These are phyloP conservation scores for Malus hybrid DNA, from an alignment of 331 rosid species.

Conservation along the genomic window DNA sequence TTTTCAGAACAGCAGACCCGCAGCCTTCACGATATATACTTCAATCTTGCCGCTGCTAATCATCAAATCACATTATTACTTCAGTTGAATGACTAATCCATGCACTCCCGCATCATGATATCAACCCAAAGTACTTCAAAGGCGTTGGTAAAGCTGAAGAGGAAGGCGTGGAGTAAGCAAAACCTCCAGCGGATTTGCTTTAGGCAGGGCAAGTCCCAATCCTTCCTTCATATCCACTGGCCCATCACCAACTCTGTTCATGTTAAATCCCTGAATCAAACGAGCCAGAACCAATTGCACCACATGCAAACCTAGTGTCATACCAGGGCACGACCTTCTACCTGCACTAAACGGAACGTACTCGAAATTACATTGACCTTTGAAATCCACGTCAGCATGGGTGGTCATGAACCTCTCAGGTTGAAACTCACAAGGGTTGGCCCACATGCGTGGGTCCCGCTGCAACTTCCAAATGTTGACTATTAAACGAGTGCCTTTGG, in stretches of 20 bases:
- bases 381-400: neutral
- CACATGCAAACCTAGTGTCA: constrained; percentile 28
- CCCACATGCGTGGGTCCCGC: constrained; percentile 44
- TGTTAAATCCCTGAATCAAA: constrained; percentile 42
- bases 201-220: constrained; percentile 39
- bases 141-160: neutral
- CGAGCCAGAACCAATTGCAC: constrained; percentile 35
- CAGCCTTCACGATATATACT: too few relatives aligned
- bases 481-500: constrained; percentile 46
- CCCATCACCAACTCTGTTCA: constrained; percentile 1
- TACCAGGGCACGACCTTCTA: neutral
- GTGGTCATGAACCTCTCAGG: constrained; percentile 40
- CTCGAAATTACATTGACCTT: constrained; percentile 17
- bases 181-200: constrained; percentile 26
- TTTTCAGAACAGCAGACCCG: too few relatives aligned
- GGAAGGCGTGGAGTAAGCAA: constrained; percentile 24
- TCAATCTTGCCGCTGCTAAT: too few relatives aligned
- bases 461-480: constrained; percentile 64
- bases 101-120: too few relatives aligned
- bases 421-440: constrained; percentile 18
- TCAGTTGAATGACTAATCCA: too few relatives aligned
- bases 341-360: constrained; percentile 48
- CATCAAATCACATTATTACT: too few relatives aligned
- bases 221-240: constrained; percentile 42
- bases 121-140: neutral